Percentiles rank a stretch among this genome's conserved stretches.
Evolutionary conservation across 2,329 filamentous ascomycete genomes (phyloP).

Genomic region (Fonsecaea monophora): DNA sequence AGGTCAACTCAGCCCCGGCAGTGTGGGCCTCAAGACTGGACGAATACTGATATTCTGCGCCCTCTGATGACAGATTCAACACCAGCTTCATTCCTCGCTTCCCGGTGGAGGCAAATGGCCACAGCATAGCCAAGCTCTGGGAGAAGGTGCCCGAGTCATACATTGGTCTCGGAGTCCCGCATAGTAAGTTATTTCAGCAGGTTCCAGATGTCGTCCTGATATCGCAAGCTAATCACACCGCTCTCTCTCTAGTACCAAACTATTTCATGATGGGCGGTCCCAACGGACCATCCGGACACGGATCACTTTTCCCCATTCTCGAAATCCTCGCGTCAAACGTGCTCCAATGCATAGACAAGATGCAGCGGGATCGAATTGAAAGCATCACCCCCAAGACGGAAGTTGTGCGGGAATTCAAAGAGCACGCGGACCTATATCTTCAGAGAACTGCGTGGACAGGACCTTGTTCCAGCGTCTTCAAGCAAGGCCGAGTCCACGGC

Average conservation of each 20-base stretch:
- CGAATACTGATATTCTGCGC: not conserved
- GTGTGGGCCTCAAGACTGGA: not conserved
- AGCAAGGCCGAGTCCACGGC: conserved; percentile 25
- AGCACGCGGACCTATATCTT: conserved; percentile 50
- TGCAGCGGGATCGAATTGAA: conserved; percentile 31
- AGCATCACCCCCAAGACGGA: conserved; percentile 31
- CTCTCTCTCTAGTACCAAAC: conserved; percentile 42
- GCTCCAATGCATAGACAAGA: conserved; percentile 24
- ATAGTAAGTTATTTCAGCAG: not conserved
- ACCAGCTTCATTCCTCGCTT: conserved; percentile 42
- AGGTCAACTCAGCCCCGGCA: not conserved
- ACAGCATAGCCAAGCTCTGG: conserved; percentile 36
- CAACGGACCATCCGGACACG: conserved; percentile 43
- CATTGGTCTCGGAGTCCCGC: not conserved
- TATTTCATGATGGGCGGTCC: conserved; percentile 42
- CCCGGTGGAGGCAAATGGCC: conserved; percentile 31
- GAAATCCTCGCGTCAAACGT: conserved; percentile 19
- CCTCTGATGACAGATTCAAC: conserved; percentile 46
- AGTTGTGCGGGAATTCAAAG: conserved; percentile 44
- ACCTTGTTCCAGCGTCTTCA: conserved; percentile 32
- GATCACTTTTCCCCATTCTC: conserved; percentile 23
- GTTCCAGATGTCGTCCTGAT: not conserved
- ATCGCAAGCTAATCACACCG: too few species aligned
- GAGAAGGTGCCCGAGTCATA: conserved; percentile 3
- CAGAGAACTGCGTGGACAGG: conserved; percentile 40